phyloP scores from a whole-genome alignment of 768 basidiomycete species.

The Neoboletus brunneissimus region DNA sequence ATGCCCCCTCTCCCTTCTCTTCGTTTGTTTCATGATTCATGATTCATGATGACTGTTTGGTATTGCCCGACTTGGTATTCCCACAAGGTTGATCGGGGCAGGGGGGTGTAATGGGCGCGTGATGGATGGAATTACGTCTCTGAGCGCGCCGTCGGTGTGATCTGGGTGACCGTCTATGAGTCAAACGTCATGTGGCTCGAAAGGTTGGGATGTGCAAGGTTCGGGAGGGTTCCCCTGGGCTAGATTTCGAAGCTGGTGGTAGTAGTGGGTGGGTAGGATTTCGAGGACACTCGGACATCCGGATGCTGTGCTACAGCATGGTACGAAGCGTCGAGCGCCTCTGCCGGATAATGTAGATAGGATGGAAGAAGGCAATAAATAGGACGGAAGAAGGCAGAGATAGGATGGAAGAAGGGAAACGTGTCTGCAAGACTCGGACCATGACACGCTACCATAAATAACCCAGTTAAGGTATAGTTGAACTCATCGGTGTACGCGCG shows the following conservation, averaged over 20 bases:
- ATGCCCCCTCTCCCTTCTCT: background rate
- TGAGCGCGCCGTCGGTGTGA: background rate
- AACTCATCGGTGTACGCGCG: background rate
- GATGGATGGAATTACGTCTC: slow-evolving; percentile 13
- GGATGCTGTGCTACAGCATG: background rate
- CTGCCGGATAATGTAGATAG: slow-evolving; percentile 5
- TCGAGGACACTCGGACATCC: slow-evolving; percentile 5
- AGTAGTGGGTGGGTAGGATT: background rate
- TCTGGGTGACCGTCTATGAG: background rate
- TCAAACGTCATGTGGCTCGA: background rate
- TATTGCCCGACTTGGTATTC: background rate
- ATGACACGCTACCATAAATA: slow-evolving; percentile 13
- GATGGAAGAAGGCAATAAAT: background rate
- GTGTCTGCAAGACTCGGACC: background rate
- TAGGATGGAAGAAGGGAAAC: slow-evolving; percentile 9
- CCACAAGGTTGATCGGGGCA: slow-evolving; percentile 20
- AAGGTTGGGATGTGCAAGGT: background rate
- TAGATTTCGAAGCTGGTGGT: background rate
- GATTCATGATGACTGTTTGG: background rate
- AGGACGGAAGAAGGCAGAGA: background rate
- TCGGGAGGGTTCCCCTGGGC: background rate
- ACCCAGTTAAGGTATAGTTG: background rate
- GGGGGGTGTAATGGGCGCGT: background rate
- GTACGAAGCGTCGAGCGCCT: background rate
- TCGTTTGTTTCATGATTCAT: slow-evolving; percentile 2